Evolutionary conservation across 2,329 filamentous ascomycete species (phyloP).

Genomic region (Alternaria atra): DNA sequence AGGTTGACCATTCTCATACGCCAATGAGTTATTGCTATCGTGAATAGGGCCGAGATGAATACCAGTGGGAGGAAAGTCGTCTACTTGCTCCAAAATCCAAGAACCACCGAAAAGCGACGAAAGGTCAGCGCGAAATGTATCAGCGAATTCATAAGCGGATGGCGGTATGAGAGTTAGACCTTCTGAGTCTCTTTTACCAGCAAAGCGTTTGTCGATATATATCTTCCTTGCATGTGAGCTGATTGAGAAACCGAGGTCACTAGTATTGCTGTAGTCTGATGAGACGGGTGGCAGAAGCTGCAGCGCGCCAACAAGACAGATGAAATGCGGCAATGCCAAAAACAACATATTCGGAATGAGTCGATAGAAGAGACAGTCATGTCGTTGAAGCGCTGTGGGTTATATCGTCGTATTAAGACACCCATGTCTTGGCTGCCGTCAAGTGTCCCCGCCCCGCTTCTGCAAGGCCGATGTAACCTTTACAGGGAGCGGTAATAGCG

Average conservation of each 20-base stretch:
- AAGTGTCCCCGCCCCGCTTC: slow-evolving; percentile 14
- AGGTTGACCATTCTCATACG: slow-evolving; percentile 58
- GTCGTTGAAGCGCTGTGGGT: not conserved
- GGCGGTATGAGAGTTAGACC: slow-evolving; percentile 64
- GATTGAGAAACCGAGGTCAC: slow-evolving; percentile 35
- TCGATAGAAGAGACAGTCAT: not conserved
- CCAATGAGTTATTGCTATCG: slow-evolving; percentile 41
- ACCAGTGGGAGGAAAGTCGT: slow-evolving; percentile 50
- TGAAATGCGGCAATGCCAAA: not conserved
- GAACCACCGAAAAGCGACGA: slow-evolving; percentile 51
- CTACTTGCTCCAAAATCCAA: slow-evolving; percentile 55
- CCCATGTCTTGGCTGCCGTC: slow-evolving; percentile 11
- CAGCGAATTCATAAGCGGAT: slow-evolving; percentile 59
- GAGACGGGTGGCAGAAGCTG: slow-evolving; percentile 53
- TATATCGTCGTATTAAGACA: not conserved
- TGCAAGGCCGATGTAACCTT: slow-evolving; percentile 20
- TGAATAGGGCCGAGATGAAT: slow-evolving; percentile 55
- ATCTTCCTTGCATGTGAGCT: slow-evolving; percentile 41
- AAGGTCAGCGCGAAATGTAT: slow-evolving; percentile 58
- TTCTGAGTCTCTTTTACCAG: slow-evolving; percentile 52
- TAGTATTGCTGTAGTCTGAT: slow-evolving; percentile 27
- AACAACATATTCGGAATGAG: slow-evolving; percentile 1
- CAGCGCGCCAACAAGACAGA: slow-evolving; percentile 31
- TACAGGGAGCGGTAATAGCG: not conserved
- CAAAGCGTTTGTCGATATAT: slow-evolving; percentile 55